Base-by-base conservation (phyloP, 116 monocot genomes). In the Trichopus zeylanicus region DNA sequence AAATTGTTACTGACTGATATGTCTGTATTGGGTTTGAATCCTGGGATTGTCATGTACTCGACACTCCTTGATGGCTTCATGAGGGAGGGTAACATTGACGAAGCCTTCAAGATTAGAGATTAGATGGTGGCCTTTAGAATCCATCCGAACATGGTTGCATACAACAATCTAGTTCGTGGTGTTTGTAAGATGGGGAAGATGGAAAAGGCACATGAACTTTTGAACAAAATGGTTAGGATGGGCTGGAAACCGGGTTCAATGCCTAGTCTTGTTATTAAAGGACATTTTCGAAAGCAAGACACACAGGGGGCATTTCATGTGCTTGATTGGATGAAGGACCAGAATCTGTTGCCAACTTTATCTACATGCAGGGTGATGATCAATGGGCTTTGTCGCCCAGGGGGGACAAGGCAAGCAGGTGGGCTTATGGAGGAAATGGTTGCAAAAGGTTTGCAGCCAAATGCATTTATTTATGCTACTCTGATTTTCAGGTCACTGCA, bases 1-100 rank as follows among this genome's bases (percentile, higher is more conserved):
- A 73, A 35, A 32, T 15, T 54, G 25, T 39, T 93, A 55, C 48
- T 88, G 7, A 57, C 73, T 39, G 88, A 93, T 66, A 93, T 88
- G 85, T 46, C 22, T 31, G 16, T 16, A 5, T 26, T 38, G 38
- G 73, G 76, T 0, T 16, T 93, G 33, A 57, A 55, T 18, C 85
- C 78, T 53, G 68, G 63, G 60, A 59, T 72, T 15, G 31, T 68
- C 21, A 64, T 73, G 53, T 93, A 82, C 59, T 55, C 79, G 19
- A 56, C 78, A 27, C 71, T 88, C 56, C 85, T 85, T 46, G 93
- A 93, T 68, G 93, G 93, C 18, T 85, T 82, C 32, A 77, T 83
- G 73, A 76, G 69, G 60, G 78, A 74, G 64, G 80, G 89, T 1
- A 66, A 75, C 23, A 21, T 75, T 1, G 75, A 85, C 26, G 85